These are phyloP conservation scores for Aspergillus sp. DNA, from an alignment of 2,329 filamentous ascomycete species.

Conservation along the genomic window DNA sequence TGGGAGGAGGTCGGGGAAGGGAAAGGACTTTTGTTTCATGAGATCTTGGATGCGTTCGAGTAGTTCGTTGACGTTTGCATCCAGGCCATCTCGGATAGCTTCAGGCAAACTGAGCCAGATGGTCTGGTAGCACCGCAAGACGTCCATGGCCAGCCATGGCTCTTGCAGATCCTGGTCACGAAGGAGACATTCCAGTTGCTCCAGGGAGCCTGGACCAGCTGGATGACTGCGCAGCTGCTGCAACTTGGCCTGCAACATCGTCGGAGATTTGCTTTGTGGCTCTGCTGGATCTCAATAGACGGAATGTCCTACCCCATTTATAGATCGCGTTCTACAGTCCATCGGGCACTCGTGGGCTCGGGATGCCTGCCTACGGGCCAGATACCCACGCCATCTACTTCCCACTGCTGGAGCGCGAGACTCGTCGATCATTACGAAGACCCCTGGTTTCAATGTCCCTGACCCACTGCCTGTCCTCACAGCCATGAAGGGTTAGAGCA, in stretches of 20 bases:
- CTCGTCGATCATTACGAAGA: too few relatives aligned
- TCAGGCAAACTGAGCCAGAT: conserved; percentile 5
- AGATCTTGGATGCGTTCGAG: neutral
- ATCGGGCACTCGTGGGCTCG: too few relatives aligned
- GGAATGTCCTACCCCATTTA: too few relatives aligned
- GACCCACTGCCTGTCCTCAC: too few relatives aligned
- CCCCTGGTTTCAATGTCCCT: too few relatives aligned
- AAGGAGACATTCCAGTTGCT: neutral
- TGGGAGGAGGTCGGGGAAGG: neutral
- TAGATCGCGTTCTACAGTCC: too few relatives aligned
- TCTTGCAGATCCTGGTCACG: neutral
- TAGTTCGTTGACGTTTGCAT: neutral
- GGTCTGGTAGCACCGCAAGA: conserved; percentile 2
- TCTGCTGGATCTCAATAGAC: too few relatives aligned
- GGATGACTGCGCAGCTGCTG: neutral
- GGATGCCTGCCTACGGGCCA: too few relatives aligned
- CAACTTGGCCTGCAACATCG: neutral
- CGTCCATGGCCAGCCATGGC: neutral
- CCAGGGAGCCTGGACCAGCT: neutral
- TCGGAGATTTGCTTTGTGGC: too few relatives aligned
- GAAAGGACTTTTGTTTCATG: neutral
- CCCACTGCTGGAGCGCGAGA: too few relatives aligned
- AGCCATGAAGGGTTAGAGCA: too few relatives aligned
- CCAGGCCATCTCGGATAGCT: neutral
- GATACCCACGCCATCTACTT: too few relatives aligned